Conservation (phyloP, 768 basidiomycete species). For the Pleurotus tuber-regium region DNA sequence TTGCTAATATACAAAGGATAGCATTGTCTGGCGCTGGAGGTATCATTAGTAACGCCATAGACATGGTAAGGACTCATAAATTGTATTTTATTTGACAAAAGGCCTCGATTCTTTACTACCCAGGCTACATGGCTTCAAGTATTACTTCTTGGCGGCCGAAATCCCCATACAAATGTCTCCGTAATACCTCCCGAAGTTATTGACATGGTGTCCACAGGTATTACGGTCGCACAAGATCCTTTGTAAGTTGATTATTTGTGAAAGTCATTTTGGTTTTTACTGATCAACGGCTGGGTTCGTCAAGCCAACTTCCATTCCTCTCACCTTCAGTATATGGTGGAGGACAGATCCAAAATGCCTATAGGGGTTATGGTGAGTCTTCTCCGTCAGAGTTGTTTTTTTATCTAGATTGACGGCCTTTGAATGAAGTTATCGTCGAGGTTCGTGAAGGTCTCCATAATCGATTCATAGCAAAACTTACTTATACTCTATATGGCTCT, state of each 20-base stretch:
- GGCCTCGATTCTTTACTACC: no score
- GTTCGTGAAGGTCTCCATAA: no score
- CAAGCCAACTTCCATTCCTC: conserved; percentile 18
- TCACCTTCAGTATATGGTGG: conserved; percentile 24
- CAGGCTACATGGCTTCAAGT: conserved; percentile 21
- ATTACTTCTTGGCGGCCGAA: conserved; percentile 13
- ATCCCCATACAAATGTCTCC: conserved; percentile 12
- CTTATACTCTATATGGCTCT: no score
- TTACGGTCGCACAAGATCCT: no score
- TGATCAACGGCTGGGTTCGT: neutral
- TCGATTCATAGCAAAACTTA: no score
- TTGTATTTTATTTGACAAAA: no score
- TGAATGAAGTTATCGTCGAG: conserved; percentile 14
- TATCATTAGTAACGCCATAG: conserved; percentile 20
- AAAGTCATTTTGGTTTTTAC: no score
- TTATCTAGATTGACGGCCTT: neutral
- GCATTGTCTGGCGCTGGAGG: conserved; percentile 21
- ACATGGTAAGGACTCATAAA: conserved; percentile 17
- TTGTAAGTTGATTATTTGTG: no score
- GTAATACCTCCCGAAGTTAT: conserved; percentile 19
- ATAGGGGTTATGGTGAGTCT: conserved; percentile 18
- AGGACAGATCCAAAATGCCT: conserved; percentile 17
- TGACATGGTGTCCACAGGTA: conserved; percentile 15
- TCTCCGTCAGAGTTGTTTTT: neutral
- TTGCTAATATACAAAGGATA: no score